These are phyloP conservation scores for Penicillium lagena DNA, from an alignment of 495 filamentous ascomycete genomes.

Conservation along the genomic window DNA sequence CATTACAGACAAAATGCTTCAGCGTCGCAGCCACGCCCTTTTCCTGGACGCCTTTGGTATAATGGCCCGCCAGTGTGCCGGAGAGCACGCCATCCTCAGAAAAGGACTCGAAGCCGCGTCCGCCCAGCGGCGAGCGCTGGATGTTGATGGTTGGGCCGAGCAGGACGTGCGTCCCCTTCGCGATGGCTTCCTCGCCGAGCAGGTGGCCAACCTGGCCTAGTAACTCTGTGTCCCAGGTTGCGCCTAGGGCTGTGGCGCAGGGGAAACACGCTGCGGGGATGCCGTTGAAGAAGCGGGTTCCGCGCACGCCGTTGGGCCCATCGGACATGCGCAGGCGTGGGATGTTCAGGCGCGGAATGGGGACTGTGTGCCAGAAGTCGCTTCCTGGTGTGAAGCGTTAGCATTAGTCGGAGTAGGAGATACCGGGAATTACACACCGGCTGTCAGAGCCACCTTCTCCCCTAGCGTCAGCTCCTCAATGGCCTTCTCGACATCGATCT, in stretches of 20 bases:
- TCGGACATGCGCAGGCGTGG: conserved; percentile 65
- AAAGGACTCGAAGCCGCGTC: conserved; percentile 66
- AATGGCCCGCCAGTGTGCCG: conserved; percentile 51
- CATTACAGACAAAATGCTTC: conserved; percentile 71
- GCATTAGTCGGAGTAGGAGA: not conserved
- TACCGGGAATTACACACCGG: conserved; percentile 32
- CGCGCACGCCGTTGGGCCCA: conserved; percentile 70
- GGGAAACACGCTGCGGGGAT: conserved; percentile 62
- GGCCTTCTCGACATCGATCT: conserved; percentile 55
- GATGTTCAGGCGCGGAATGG: conserved; percentile 61
- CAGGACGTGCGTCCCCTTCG: conserved; percentile 65
- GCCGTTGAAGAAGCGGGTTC: conserved; percentile 68
- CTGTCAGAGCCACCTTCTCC: conserved; percentile 58
- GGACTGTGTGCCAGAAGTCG: conserved; percentile 73
- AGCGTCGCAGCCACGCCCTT: conserved; percentile 55
- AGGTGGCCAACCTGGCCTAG: conserved; percentile 52
- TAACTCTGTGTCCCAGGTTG: conserved; percentile 63
- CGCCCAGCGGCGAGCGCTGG: conserved; percentile 62
- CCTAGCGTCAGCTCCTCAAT: conserved; percentile 54
- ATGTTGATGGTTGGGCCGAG: conserved; percentile 71
- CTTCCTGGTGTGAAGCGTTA: conserved; percentile 35
- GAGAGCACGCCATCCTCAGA: conserved; percentile 68
- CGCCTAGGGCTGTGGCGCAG: conserved; percentile 61
- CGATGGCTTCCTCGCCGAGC: conserved; percentile 63
- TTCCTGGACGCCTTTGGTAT: conserved; percentile 57